Evolutionary conservation across 2,329 filamentous ascomycete genomes (phyloP).

Genomic region (Raffaelea ambrosiae): DNA sequence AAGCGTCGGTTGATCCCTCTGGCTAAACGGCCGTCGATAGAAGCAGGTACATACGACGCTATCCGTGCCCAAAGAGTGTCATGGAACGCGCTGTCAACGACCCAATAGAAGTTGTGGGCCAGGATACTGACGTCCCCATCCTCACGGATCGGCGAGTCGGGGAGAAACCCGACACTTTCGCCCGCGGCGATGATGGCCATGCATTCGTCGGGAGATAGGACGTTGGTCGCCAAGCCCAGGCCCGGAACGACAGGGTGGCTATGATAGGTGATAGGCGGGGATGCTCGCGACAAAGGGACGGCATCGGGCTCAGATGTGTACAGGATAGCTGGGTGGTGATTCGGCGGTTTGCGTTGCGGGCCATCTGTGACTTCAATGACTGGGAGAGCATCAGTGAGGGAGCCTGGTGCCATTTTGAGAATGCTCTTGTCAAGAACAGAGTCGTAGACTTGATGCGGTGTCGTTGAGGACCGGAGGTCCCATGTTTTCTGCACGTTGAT

Average conservation of each 20-base stretch:
- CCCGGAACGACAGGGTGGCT: slow-evolving; percentile 55
- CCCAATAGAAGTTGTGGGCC: slow-evolving; percentile 69
- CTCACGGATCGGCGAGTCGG: slow-evolving; percentile 59
- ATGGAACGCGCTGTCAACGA: slow-evolving; percentile 55
- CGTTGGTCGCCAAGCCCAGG: slow-evolving; percentile 49
- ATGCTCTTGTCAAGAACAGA: slow-evolving; percentile 52
- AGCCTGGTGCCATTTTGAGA: slow-evolving; percentile 27
- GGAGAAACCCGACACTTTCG: slow-evolving; percentile 56
- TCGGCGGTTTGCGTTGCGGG: slow-evolving; percentile 55
- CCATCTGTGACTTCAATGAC: slow-evolving; percentile 56
- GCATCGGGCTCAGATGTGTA: slow-evolving; percentile 52
- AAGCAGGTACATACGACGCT: slow-evolving; percentile 44
- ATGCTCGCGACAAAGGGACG: slow-evolving; percentile 37
- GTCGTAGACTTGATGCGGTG: slow-evolving; percentile 40
- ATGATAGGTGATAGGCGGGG: slow-evolving; percentile 40
- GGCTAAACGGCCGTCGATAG: slow-evolving; percentile 45
- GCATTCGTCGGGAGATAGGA: slow-evolving; percentile 55
- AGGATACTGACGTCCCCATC: slow-evolving; percentile 57
- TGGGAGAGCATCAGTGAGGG: slow-evolving; percentile 35
- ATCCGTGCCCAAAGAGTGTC: slow-evolving; percentile 56
- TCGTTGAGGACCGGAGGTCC: slow-evolving; percentile 41
- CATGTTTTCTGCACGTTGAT: slow-evolving; percentile 53
- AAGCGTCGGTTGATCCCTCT: slow-evolving; percentile 62
- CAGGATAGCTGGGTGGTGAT: slow-evolving; percentile 57
- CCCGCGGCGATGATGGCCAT: slow-evolving; percentile 57